Conservation (phyloP, 148 eudicot genomes). For the Rhododendron griersonianum region DNA sequence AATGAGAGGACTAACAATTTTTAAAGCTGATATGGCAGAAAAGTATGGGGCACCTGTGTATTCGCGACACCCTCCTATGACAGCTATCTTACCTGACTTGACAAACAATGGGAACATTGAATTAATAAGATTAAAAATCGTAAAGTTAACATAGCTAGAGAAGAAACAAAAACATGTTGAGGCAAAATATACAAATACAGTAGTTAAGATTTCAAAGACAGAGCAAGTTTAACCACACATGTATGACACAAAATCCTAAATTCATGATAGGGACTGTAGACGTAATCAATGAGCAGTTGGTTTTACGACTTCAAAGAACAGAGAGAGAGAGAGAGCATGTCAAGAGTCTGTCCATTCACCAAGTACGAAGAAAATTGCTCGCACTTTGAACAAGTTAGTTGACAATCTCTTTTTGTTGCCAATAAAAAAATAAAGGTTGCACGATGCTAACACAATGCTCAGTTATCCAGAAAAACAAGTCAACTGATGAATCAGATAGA, state of each 20-base stretch:
- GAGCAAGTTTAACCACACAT: not conserved
- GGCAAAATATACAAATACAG: not conserved
- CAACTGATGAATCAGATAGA: not conserved
- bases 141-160: not conserved
- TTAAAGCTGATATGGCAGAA: constrained; percentile 92
- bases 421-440: not conserved
- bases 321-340: not conserved
- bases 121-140: not conserved
- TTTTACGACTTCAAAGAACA: constrained; percentile 5
- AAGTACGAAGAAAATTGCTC: not conserved
- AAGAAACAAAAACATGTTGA: not conserved
- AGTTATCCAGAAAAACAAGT: not conserved
- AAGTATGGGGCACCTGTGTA: constrained; percentile 99
- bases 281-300: not conserved
- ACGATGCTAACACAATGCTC: not conserved
- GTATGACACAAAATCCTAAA: not conserved
- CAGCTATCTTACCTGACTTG: constrained; percentile 85
- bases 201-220: not conserved
- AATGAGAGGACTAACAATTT: constrained; percentile 59
- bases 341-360: not conserved
- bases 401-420: not conserved
- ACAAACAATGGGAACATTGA: constrained; percentile 3
- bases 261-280: not conserved
- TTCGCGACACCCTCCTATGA: constrained; percentile 94
- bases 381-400: not conserved